These are phyloP conservation scores for Talaromyces piceae DNA, from an alignment of 2,329 filamentous ascomycete species.

Conservation along the genomic window DNA sequence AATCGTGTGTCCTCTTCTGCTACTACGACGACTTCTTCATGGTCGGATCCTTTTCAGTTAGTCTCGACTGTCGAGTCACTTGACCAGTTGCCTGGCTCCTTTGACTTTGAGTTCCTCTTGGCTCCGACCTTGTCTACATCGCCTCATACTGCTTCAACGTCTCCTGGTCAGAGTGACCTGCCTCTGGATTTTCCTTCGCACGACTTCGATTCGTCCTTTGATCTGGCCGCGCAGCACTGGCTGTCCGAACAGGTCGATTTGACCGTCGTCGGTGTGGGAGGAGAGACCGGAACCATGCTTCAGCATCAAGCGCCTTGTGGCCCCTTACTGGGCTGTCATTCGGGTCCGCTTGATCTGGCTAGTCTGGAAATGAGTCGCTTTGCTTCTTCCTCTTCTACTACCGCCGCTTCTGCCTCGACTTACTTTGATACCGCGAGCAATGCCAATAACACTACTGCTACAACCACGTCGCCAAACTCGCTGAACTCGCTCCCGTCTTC, in stretches of 20 bases:
- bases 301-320: background rate
- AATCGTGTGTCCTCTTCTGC: constrained; percentile 3
- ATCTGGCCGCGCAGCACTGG: background rate
- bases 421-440: background rate
- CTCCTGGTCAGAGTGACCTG: constrained; percentile 2
- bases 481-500: constrained; percentile 4
- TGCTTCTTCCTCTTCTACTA: constrained; percentile 6
- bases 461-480: constrained; percentile 3
- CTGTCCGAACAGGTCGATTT: background rate
- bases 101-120: constrained; percentile 8
- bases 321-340: background rate
- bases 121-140: background rate
- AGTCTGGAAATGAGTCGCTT: constrained; percentile 8
- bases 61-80: constrained; percentile 6
- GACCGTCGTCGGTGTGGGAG: background rate
- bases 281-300: background rate
- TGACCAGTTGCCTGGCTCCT: constrained; percentile 7
- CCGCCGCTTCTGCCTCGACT: background rate
- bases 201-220: background rate
- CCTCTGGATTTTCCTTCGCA: constrained; percentile 6
- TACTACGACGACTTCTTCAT: too few relatives aligned
- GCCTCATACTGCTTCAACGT: background rate
- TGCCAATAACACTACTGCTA: too few relatives aligned
- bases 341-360: constrained; percentile 2
- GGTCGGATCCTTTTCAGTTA: constrained; percentile 4